A percentile compares a stretch with the other conserved stretches of the same genome.
These are phyloP conservation scores for Lasiodiplodia hormozganensis DNA, from an alignment of 2,329 filamentous ascomycete species.

Conservation along the genomic window DNA sequence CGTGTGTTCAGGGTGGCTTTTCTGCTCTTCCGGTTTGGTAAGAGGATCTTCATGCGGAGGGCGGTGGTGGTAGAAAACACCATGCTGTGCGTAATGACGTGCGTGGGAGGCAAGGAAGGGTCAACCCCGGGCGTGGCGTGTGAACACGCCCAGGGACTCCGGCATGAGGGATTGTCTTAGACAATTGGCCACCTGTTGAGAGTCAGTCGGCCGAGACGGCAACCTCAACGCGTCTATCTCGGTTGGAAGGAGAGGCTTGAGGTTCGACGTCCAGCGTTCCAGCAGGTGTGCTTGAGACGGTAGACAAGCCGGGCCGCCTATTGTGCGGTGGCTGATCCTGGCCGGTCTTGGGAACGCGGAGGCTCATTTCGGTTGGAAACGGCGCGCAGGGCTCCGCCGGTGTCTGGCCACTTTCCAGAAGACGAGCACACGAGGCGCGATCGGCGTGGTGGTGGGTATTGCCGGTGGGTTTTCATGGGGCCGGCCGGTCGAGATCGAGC, in stretches of 20 bases:
- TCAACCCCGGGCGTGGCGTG: conserved; percentile 7
- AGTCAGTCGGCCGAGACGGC: neutral
- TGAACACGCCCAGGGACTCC: conserved; percentile 17
- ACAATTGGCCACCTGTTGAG: neutral
- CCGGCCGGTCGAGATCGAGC: conserved; percentile 23
- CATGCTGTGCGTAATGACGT: conserved; percentile 19
- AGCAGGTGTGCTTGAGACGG: neutral
- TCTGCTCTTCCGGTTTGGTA: conserved; percentile 3
- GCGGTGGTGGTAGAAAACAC: conserved; percentile 12
- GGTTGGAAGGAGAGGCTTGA: neutral
- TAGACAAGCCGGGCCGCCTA: neutral
- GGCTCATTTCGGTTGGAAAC: conserved; percentile 21
- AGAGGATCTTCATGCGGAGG: conserved; percentile 17
- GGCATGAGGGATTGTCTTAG: conserved; percentile 7
- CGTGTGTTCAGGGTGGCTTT: conserved; percentile 11
- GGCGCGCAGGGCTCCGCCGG: neutral
- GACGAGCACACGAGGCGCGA: conserved; percentile 9
- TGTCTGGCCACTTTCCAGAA: conserved; percentile 17
- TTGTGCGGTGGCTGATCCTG: conserved; percentile 2
- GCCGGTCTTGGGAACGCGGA: neutral
- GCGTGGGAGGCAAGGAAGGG: conserved; percentile 19
- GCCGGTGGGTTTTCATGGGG: conserved; percentile 15
- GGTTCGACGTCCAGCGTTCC: neutral
- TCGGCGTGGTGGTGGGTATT: conserved; percentile 8
- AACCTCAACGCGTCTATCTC: neutral